These are phyloP conservation scores for Ceratocystiopsis minuta DNA, from an alignment of 2,329 filamentous ascomycete genomes.

Conservation along the genomic window DNA sequence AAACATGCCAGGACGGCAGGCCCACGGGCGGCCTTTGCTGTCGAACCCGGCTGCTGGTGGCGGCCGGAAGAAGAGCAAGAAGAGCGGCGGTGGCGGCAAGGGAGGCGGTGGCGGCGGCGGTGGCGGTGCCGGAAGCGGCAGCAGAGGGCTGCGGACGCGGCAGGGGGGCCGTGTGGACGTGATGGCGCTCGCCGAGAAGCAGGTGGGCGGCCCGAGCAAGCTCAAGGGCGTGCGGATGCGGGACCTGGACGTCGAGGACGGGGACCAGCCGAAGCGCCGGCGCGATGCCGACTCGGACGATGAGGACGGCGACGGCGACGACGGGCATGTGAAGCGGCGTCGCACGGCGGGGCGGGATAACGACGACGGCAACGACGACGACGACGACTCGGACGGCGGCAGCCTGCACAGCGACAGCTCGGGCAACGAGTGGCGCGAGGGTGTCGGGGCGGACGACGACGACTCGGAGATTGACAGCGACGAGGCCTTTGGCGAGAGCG, in stretches of 20 bases:
- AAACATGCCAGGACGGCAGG: constrained; percentile 38
- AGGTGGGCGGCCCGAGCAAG: constrained; percentile 24
- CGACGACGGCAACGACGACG: constrained; percentile 44
- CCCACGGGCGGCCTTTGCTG: constrained; percentile 35
- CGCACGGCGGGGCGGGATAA: constrained; percentile 21
- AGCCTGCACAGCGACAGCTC: constrained; percentile 72
- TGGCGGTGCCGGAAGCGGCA: background rate
- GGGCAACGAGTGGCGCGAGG: constrained; percentile 70
- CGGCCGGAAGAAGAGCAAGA: constrained; percentile 13
- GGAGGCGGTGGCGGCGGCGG: background rate
- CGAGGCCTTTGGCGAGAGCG: constrained; percentile 76
- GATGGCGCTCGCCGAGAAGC: constrained; percentile 37
- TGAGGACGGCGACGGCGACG: constrained; percentile 20
- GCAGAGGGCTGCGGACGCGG: constrained; percentile 20
- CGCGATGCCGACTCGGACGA: constrained; percentile 26
- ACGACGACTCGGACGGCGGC: constrained; percentile 28
- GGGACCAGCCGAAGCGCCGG: constrained; percentile 21
- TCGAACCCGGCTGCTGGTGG: constrained; percentile 9
- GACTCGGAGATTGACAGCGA: constrained; percentile 49
- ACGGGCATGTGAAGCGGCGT: too few relatives aligned
- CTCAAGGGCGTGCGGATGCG: constrained; percentile 22
- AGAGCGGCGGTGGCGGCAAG: constrained; percentile 13
- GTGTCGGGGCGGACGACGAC: constrained; percentile 39
- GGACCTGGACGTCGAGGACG: constrained; percentile 35
- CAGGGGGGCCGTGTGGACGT: constrained; percentile 31